Conservation (phyloP, 2,329 filamentous ascomycete genomes). For the Claviceps sp. region DNA sequence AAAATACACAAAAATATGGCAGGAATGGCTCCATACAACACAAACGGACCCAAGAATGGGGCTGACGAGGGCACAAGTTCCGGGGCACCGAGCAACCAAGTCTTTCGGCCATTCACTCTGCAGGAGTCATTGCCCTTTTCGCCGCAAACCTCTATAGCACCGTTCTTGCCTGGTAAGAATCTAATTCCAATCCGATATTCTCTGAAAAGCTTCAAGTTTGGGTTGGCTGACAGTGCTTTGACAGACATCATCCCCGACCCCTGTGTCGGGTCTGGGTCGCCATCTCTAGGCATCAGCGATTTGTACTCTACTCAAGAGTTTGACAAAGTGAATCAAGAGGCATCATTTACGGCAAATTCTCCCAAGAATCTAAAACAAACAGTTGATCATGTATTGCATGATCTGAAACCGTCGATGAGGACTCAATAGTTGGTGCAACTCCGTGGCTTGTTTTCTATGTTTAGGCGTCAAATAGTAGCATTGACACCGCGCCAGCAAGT, state of each 20-base stretch:
- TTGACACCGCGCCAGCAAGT: constrained; percentile 31
- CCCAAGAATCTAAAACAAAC: constrained; percentile 58
- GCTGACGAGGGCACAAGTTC: constrained; percentile 12
- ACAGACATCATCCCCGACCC: constrained; percentile 55
- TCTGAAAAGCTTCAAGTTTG: neutral
- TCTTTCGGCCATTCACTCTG: constrained; percentile 43
- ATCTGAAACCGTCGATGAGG: constrained; percentile 58
- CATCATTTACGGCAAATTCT: constrained; percentile 39
- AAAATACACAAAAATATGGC: constrained; percentile 18
- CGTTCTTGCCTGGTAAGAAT: constrained; percentile 57
- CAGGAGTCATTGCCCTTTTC: constrained; percentile 72
- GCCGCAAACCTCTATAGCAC: constrained; percentile 66
- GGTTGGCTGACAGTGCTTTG: neutral
- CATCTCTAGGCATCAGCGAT: constrained; percentile 36
- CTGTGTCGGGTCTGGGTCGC: constrained; percentile 41
- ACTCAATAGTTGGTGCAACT: constrained; percentile 46
- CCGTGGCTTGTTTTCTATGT: neutral
- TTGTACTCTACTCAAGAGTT: constrained; percentile 42
- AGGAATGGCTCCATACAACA: constrained; percentile 17
- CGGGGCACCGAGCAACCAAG: constrained; percentile 12
- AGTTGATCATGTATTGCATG: constrained; percentile 59
- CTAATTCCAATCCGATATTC: neutral
- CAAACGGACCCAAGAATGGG: constrained; percentile 23
- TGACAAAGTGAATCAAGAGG: constrained; percentile 59
- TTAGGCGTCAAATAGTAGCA: neutral